phyloP scores from a whole-genome alignment of 2,329 filamentous ascomycete genomes.

The Trichoderma sp. region DNA sequence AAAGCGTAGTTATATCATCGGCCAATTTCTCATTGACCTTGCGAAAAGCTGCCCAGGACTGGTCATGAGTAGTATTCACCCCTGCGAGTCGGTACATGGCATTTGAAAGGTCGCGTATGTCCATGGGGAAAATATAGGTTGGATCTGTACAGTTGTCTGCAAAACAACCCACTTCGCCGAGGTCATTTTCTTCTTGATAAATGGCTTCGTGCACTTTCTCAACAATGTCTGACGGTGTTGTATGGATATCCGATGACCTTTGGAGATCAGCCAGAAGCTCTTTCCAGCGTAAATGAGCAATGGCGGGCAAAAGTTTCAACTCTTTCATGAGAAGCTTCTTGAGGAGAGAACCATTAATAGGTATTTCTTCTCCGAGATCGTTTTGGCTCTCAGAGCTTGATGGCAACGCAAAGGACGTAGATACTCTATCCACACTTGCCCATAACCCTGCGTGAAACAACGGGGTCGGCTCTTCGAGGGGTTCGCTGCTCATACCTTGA shows the following conservation, averaged over 20 bases:
- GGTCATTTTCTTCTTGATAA: background rate
- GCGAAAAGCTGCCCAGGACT: too few relatives aligned
- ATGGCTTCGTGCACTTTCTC: background rate
- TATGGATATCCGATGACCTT: background rate
- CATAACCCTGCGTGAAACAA: background rate
- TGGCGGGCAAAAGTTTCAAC: background rate
- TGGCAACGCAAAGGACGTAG: background rate
- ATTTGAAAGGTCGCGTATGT: too few relatives aligned
- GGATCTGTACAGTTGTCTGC: too few relatives aligned
- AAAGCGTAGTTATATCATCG: too few relatives aligned
- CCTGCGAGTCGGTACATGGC: too few relatives aligned
- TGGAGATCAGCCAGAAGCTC: background rate
- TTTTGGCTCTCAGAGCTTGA: background rate
- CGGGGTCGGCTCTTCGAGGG: too few relatives aligned
- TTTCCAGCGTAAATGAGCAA: background rate
- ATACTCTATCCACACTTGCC: background rate
- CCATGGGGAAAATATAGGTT: too few relatives aligned
- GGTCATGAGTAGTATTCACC: too few relatives aligned
- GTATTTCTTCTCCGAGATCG: background rate
- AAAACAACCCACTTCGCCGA: too few relatives aligned
- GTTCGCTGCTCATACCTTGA: too few relatives aligned
- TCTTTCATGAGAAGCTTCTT: background rate
- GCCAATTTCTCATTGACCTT: too few relatives aligned
- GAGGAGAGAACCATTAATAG: background rate
- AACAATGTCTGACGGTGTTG: background rate